Evolutionary conservation across 2,329 filamentous ascomycete species (phyloP), one percentile per base, ranked within the genome.

Genomic region (Phoma herbarum): DNA sequence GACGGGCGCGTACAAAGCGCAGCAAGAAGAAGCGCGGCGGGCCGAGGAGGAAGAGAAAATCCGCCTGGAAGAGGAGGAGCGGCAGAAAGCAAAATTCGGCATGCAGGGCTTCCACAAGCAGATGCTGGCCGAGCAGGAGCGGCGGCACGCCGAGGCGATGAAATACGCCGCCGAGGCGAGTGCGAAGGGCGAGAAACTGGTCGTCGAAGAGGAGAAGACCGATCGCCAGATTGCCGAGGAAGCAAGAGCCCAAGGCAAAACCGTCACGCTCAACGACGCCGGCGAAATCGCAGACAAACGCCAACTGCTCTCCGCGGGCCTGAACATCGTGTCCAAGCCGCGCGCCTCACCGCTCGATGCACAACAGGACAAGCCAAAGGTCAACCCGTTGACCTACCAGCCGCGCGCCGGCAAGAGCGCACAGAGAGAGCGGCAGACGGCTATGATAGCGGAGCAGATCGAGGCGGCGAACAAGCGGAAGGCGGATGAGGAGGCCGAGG

Each of bases 231-330:
- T 88, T n/a, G 89, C 89, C 4, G 83, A 81, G 46, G 88, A 91
- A 68, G 83, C 92, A 51, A 89, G 88, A 52, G 83, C 85, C 37
- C 86, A 82, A 64, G 85, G 85, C 25, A 80, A 82, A 80, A 62
- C 87, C 79, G 84, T 95, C 37, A 84, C 87, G 8, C 78, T 94
- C 68, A 94, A 94, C 69, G 91, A 95, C 61, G 91, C 95, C 37
- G 91, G 91, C 0, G 87, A 93, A 72, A 88, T 95, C 1, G 89
- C 92, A 25, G 91, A 96, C 74, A 94, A 93, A 80, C 84, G 91
- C n/a, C 88, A 95, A 74, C 81, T 95, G 9, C 84, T 96, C 7
- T 84, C 81, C 45, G 89, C 90, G 7, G 91, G 91, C 25, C 82
- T 96, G 50, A 96, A 96, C 68, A 79, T 95, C 18, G 84, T 84